phyloP scores from a whole-genome alignment of 2,329 filamentous ascomycete genomes.

The Alternaria sp. region DNA sequence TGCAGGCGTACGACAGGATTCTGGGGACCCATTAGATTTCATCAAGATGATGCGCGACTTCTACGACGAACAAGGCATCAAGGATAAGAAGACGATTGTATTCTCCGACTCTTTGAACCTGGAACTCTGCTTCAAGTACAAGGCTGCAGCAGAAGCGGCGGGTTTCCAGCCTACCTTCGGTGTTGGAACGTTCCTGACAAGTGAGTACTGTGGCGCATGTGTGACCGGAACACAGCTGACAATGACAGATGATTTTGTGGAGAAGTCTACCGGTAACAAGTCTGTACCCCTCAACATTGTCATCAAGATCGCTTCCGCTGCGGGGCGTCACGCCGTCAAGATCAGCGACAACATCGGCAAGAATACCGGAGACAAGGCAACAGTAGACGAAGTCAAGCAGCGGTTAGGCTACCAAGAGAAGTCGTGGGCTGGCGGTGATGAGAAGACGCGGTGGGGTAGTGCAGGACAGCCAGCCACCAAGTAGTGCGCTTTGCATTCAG shows the following conservation, averaged over 20 bases:
- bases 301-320: constrained; percentile 91
- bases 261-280: constrained; percentile 76
- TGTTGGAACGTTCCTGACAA: constrained; percentile 94
- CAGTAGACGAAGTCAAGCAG: constrained; percentile 83
- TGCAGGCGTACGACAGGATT: constrained; percentile 87
- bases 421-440: constrained; percentile 83
- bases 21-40: constrained; percentile 83
- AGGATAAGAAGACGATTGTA: constrained; percentile 85
- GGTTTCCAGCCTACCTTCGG: constrained; percentile 91
- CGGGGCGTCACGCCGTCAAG: constrained; percentile 85
- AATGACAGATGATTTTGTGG: constrained; percentile 77
- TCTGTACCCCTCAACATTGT: constrained; percentile 95
- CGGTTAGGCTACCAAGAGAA: constrained; percentile 87
- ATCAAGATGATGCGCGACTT: constrained; percentile 81
- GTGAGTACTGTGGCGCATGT: constrained; percentile 49
- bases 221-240: constrained; percentile 20
- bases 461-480: constrained; percentile 31
- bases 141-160: constrained; percentile 78
- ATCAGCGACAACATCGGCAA: constrained; percentile 89
- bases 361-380: constrained; percentile 87
- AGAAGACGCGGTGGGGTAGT: constrained; percentile 81
- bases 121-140: constrained; percentile 90
- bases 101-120: constrained; percentile 97
- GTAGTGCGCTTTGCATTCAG: neutral
- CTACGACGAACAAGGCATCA: constrained; percentile 79